Evolutionary conservation across 176 grass and related monocot species (phyloP).

Genomic region (Eremochloa ophiuroides): DNA sequence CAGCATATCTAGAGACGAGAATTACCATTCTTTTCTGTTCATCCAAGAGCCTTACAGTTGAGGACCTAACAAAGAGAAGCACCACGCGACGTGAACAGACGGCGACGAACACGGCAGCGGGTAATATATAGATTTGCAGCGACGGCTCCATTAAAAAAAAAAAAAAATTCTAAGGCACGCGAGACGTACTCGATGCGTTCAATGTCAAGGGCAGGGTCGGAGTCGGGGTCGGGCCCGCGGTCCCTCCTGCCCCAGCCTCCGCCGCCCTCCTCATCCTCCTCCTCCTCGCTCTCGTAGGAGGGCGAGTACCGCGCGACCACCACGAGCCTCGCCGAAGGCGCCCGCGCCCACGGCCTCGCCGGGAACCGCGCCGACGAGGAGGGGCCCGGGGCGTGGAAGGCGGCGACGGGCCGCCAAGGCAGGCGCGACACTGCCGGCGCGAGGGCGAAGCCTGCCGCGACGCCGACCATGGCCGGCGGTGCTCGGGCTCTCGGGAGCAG

Average conservation of each 20-base stretch:
- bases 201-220: slow-evolving; percentile 80
- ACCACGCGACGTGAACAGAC: background rate
- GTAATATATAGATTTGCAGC: background rate
- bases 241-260: slow-evolving; percentile 30
- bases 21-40: slow-evolving; percentile 85
- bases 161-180: background rate
- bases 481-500: background rate
- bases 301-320: slow-evolving; percentile 41
- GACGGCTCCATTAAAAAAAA: background rate
- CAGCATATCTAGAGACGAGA: background rate
- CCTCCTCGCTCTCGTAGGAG: slow-evolving; percentile 19
- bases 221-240: slow-evolving; percentile 43
- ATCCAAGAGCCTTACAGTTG: slow-evolving; percentile 87
- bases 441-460: slow-evolving; percentile 42
- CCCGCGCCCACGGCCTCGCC: background rate
- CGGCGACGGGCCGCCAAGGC: background rate
- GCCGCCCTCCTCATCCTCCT: slow-evolving; percentile 21
- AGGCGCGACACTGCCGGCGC: background rate
- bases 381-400: background rate
- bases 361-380: slow-evolving; percentile 27
- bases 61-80: slow-evolving; percentile 49
- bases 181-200: slow-evolving; percentile 59
- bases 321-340: slow-evolving; percentile 14
- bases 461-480: slow-evolving; percentile 48
- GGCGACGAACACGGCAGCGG: background rate